Conservation (phyloP, 148 eudicot species). For the Heliamphora exappendiculata region DNA sequence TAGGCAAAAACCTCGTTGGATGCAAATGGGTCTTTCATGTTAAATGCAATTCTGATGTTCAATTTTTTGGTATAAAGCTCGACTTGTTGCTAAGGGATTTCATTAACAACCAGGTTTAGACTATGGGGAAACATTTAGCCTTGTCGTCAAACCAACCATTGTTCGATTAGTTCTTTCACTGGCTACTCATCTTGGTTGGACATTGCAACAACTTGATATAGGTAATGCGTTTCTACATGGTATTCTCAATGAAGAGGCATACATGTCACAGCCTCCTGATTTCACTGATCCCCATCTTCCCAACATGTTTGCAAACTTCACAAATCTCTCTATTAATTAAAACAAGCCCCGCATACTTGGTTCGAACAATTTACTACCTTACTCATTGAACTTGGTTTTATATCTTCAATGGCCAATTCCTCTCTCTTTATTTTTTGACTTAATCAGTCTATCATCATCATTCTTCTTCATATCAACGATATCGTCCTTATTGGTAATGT, state of each 20-base stretch:
- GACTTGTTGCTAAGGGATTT: slow-evolving; percentile 1
- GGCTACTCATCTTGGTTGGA: neutral
- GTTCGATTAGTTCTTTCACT: neutral
- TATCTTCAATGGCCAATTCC: too few relatives aligned
- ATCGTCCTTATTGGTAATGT: too few relatives aligned
- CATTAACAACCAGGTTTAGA: neutral
- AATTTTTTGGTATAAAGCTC: neutral
- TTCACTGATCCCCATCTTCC: neutral
- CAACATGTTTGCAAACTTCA: neutral
- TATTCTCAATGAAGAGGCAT: neutral
- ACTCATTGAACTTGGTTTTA: too few relatives aligned
- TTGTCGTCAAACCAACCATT: neutral
- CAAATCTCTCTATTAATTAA: too few relatives aligned
- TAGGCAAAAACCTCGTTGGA: neutral
- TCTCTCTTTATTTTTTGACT: too few relatives aligned
- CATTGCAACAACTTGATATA: neutral
- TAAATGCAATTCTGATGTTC: neutral
- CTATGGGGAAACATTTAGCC: neutral
- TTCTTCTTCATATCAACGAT: too few relatives aligned
- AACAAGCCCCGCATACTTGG: neutral
- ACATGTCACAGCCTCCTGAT: neutral
- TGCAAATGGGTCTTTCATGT: slow-evolving; percentile 3
- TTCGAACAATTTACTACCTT: too few relatives aligned
- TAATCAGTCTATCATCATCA: too few relatives aligned
- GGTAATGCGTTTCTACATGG: slow-evolving; percentile 3